Evolutionary conservation across 441 rosid species (phyloP).

Genomic region (Corymbia citriodora): DNA sequence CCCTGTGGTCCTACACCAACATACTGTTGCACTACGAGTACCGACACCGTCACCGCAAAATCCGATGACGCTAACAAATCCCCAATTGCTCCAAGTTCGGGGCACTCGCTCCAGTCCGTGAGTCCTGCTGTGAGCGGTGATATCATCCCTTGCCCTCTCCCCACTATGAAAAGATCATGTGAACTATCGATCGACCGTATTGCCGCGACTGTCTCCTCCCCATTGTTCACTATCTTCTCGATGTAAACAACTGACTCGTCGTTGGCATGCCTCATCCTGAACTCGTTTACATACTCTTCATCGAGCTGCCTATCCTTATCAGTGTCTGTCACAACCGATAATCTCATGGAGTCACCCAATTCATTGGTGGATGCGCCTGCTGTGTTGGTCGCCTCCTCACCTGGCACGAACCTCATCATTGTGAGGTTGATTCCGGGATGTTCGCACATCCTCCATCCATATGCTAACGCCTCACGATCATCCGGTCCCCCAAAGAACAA

Average conservation of each 20-base stretch:
- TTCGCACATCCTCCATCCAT: conserved; percentile 80
- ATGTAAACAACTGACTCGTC: conserved; percentile 37
- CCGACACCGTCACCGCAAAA: conserved; percentile 73
- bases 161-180: conserved; percentile 80
- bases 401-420: conserved; percentile 54
- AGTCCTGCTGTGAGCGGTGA: conserved; percentile 84
- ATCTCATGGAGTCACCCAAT: conserved; percentile 3
- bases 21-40: conserved; percentile 82
- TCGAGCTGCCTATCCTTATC: conserved; percentile 46
- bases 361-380: not conserved
- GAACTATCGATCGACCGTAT: conserved; percentile 58
- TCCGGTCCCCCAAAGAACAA: conserved; percentile 89
- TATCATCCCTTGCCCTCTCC: conserved; percentile 77
- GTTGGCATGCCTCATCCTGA: conserved; percentile 30
- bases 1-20: conserved; percentile 22
- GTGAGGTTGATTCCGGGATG: conserved; percentile 61
- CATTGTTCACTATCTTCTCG: conserved; percentile 62
- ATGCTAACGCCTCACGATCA: conserved; percentile 79
- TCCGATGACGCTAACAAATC: conserved; percentile 95
- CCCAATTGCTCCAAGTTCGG: conserved; percentile 94
- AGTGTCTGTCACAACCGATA: conserved; percentile 22
- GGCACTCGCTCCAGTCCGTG: conserved; percentile 99
- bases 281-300: conserved; percentile 45
- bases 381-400: conserved; percentile 23
- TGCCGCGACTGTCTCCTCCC: conserved; percentile 79